These are phyloP conservation scores for Lyophyllum atratum DNA, from an alignment of 768 basidiomycete genomes.

Conservation along the genomic window DNA sequence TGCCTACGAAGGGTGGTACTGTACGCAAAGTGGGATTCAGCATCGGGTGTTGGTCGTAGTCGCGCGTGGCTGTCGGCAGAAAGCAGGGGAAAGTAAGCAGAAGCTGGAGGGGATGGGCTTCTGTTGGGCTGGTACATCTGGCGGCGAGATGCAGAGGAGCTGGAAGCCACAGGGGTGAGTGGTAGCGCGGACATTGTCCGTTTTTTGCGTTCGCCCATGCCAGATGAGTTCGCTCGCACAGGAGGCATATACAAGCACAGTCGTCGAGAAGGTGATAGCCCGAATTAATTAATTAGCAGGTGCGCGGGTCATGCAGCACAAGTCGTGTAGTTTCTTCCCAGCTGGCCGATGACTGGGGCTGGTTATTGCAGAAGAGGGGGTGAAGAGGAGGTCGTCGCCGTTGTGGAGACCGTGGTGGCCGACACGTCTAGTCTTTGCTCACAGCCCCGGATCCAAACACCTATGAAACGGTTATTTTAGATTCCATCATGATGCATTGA, in stretches of 20 bases:
- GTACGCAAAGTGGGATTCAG: constrained; percentile 77
- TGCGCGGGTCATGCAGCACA: neutral
- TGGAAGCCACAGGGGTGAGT: constrained; percentile 36
- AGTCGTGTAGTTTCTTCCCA: neutral
- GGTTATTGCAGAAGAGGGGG: constrained; percentile 2
- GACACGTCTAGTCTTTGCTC: constrained; percentile 18
- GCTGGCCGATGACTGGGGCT: neutral
- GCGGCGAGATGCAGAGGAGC: constrained; percentile 35
- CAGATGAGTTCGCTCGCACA: constrained; percentile 34
- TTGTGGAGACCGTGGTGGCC: neutral
- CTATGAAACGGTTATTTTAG: neutral
- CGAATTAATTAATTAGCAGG: constrained; percentile 1
- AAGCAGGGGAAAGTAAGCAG: constrained; percentile 72
- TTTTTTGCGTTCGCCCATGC: constrained; percentile 47
- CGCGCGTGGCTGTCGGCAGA: constrained; percentile 48
- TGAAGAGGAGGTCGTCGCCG: neutral
- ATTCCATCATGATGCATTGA: neutral
- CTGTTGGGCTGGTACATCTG: constrained; percentile 24
- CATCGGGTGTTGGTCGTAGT: constrained; percentile 62
- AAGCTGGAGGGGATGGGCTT: constrained; percentile 73
- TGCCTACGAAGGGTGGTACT: constrained; percentile 80
- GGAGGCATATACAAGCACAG: constrained; percentile 11
- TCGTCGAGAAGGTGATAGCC: neutral
- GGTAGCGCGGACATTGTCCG: constrained; percentile 35
- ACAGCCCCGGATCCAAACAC: constrained; percentile 12